A percentile compares a stretch with the other conserved stretches of the same genome.
These are phyloP conservation scores for Avena insularis DNA, from an alignment of 176 grass and related monocot genomes.

Conservation along the genomic window DNA sequence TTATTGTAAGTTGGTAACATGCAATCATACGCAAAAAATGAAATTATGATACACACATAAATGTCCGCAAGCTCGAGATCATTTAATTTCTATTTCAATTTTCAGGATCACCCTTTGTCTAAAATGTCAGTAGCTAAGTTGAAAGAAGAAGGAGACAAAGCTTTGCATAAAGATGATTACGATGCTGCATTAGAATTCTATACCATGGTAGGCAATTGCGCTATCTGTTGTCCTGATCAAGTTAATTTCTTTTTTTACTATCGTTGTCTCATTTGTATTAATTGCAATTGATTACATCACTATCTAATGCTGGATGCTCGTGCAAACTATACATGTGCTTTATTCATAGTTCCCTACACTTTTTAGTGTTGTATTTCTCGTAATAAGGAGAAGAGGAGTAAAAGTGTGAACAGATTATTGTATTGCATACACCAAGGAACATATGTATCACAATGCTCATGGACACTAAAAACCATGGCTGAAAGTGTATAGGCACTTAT, in stretches of 20 bases:
- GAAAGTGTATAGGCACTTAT: background rate
- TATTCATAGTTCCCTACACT: too few species aligned
- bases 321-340: background rate
- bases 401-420: background rate
- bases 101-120: background rate
- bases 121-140: conserved; percentile 9
- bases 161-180: conserved; percentile 11
- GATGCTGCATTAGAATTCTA: background rate
- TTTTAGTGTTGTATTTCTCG: background rate
- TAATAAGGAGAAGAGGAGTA: background rate
- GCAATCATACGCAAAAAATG: background rate
- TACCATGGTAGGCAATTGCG: background rate
- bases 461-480: background rate
- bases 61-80: background rate
- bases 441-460: conserved; percentile 12
- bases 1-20: background rate
- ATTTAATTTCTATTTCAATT: background rate
- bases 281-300: background rate
- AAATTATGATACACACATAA: background rate
- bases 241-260: background rate
- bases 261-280: background rate
- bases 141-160: background rate
- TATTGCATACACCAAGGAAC: background rate
- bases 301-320: background rate
- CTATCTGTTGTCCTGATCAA: background rate